Evolutionary conservation across 805 yeast species (phyloP), one percentile per base, ranked within the genome.

Genomic region (Candida awuae): DNA sequence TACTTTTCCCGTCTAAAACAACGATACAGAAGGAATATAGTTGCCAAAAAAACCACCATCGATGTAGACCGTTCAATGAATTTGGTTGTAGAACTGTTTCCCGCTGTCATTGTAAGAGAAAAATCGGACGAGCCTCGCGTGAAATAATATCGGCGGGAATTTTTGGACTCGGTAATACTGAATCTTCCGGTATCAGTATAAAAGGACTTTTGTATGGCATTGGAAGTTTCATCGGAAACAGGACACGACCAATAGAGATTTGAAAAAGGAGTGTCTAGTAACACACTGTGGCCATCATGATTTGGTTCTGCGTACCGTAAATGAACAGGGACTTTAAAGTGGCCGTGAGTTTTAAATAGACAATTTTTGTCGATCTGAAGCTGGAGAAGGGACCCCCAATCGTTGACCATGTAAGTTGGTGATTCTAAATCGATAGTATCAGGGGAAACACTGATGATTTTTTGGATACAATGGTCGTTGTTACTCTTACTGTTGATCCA

Each of bases 251-350:
- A 59, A 38, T 52, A 59, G 7, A 58, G 29, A 17, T 48, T 39
- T 0, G 52, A 56, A 16, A 37, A 41, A 2, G 61, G 54, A 8
- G 51, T 17, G 18, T 23, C 19, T 7, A 46, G 32, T 4, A 21
- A 15, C 13, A 25, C 28, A n/a, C 21, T 21, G 3, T 26, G 39
- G 3, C 49, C 50, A 3, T 37, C 28, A 1, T 13, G 12, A 9
- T 17, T 19, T 3, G 64, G 64, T 16, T 39, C 42, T 1, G 53
- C 55, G 29, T 59, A 59, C 21, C 65, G 42, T 27, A 54, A 35
- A 48, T 59, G 65, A 35, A 59, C 37, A 2, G 63, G 63, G 10
- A 59, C n/a, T 29, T 53, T 53, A 36, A 59, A 53, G 6, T 27
- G 33, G 9, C 47, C 51, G 1, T 25, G 23, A 20, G 37, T 28